These are phyloP conservation scores for Nitzschia inconspicua DNA, from an alignment of 108 stramenopile species.

Conservation along the genomic window DNA sequence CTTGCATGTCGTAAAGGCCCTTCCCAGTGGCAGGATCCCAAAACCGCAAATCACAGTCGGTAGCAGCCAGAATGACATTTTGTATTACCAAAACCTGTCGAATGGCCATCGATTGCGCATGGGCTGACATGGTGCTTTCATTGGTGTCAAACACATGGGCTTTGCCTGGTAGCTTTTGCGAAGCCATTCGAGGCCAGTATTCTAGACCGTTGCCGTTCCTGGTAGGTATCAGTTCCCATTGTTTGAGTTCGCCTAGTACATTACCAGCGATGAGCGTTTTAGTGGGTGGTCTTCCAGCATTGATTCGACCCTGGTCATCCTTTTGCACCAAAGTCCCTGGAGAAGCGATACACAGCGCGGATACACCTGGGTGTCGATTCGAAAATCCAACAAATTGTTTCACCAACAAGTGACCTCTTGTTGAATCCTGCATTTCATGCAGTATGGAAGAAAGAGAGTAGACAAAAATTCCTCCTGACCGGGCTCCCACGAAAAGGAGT, in stretches of 20 bases:
- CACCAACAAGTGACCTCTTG: neutral
- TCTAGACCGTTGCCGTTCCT: slow-evolving; percentile 9
- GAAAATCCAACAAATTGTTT: slow-evolving; percentile 4
- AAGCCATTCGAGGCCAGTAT: slow-evolving; percentile 19
- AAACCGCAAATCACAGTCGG: slow-evolving; percentile 7
- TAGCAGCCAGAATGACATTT: slow-evolving; percentile 17
- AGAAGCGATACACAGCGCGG: slow-evolving; percentile 8
- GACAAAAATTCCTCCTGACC: slow-evolving; percentile 1
- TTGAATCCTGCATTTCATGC: neutral
- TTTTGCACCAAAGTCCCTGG: slow-evolving; percentile 12
- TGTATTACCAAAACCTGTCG: slow-evolving; percentile 1
- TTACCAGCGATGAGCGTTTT: slow-evolving; percentile 13
- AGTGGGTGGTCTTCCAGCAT: slow-evolving; percentile 4
- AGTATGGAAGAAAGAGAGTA: slow-evolving; percentile 3
- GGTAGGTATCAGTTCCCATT: slow-evolving; percentile 19
- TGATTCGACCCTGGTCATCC: too few species aligned
- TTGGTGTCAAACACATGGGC: slow-evolving; percentile 8
- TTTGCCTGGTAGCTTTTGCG: slow-evolving; percentile 18
- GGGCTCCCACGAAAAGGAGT: slow-evolving; percentile 7
- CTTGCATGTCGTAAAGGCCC: slow-evolving; percentile 16
- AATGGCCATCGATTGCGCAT: too few species aligned
- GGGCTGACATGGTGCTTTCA: neutral
- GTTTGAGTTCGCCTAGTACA: slow-evolving; percentile 15
- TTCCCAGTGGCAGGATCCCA: slow-evolving; percentile 16
- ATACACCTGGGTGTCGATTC: slow-evolving; percentile 6